Conservation (phyloP, 2,329 filamentous ascomycete genomes). For the Calonectria fujianensis region DNA sequence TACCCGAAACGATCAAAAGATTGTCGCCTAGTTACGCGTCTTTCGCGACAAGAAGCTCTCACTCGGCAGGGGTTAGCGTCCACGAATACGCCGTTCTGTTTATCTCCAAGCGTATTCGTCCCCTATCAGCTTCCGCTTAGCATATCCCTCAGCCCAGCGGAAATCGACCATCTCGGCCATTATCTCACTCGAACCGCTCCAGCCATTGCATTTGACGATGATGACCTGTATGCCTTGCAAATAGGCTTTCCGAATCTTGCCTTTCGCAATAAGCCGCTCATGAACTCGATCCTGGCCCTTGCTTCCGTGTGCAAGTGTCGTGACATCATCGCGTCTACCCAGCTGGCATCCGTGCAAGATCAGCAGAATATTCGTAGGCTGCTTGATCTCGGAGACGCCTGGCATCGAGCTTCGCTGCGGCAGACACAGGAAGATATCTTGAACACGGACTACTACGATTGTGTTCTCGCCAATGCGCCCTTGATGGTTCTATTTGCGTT, state of each 20-base stretch:
- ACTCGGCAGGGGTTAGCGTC: background rate
- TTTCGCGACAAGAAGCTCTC: background rate
- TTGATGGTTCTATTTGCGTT: slow-evolving; percentile 66
- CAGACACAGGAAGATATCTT: slow-evolving; percentile 60
- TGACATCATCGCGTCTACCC: slow-evolving; percentile 52
- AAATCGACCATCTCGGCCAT: slow-evolving; percentile 63
- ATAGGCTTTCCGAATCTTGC: slow-evolving; percentile 66
- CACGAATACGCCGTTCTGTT: background rate
- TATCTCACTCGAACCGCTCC: slow-evolving; percentile 65
- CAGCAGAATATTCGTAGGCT: slow-evolving; percentile 42
- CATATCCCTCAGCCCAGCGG: slow-evolving; percentile 49
- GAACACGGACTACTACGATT: slow-evolving; percentile 54
- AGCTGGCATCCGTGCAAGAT: background rate
- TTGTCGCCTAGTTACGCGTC: background rate
- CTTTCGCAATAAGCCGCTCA: slow-evolving; percentile 61
- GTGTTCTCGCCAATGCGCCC: slow-evolving; percentile 56
- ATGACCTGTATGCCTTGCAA: slow-evolving; percentile 63
- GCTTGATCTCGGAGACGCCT: slow-evolving; percentile 58
- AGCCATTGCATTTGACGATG: slow-evolving; percentile 59
- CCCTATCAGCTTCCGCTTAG: background rate
- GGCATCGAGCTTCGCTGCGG: slow-evolving; percentile 62
- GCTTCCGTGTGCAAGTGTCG: slow-evolving; percentile 63
- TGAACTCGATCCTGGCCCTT: slow-evolving; percentile 65
- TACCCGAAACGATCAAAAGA: slow-evolving; percentile 35
- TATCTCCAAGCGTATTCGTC: slow-evolving; percentile 1